Evolutionary conservation across 495 filamentous ascomycete species (phyloP).

Genomic region (Lepraria neglecta): DNA sequence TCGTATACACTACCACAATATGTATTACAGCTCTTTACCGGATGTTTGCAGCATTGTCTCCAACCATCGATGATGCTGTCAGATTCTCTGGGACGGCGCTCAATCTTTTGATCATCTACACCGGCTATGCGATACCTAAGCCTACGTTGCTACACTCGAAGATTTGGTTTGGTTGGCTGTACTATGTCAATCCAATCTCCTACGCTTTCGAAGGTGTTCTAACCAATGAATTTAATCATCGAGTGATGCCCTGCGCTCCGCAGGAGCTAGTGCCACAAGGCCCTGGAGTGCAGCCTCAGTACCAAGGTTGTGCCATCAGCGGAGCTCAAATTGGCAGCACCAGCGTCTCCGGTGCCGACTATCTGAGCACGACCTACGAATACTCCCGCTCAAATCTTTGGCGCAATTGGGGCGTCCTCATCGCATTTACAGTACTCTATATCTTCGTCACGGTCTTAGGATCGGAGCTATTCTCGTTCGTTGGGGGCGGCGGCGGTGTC

Average conservation of each 20-base stretch:
- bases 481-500: slow-evolving; percentile 50
- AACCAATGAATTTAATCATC: slow-evolving; percentile 57
- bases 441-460: slow-evolving; percentile 60
- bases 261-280: slow-evolving; percentile 52
- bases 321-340: slow-evolving; percentile 45
- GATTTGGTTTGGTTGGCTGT: slow-evolving; percentile 75
- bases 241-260: slow-evolving; percentile 53
- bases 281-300: slow-evolving; percentile 41
- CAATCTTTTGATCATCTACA: slow-evolving; percentile 65
- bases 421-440: slow-evolving; percentile 64
- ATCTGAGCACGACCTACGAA: slow-evolving; percentile 48
- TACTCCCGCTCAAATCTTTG: slow-evolving; percentile 64
- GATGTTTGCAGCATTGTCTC: slow-evolving; percentile 69
- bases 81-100: slow-evolving; percentile 62
- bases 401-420: slow-evolving; percentile 73
- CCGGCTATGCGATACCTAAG: slow-evolving; percentile 70
- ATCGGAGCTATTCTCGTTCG: slow-evolving; percentile 48
- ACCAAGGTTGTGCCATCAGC: slow-evolving; percentile 58
- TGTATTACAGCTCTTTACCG: slow-evolving; percentile 64
- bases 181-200: slow-evolving; percentile 63
- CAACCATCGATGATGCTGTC: slow-evolving; percentile 66
- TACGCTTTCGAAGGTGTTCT: slow-evolving; percentile 68
- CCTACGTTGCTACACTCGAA: slow-evolving; percentile 56
- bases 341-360: slow-evolving; percentile 52
- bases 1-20: slow-evolving; percentile 63